Evolutionary conservation across 306 rosid genomes (phyloP), one percentile per base, ranked within the genome.

Genomic region (Gastrolobium villosum): DNA sequence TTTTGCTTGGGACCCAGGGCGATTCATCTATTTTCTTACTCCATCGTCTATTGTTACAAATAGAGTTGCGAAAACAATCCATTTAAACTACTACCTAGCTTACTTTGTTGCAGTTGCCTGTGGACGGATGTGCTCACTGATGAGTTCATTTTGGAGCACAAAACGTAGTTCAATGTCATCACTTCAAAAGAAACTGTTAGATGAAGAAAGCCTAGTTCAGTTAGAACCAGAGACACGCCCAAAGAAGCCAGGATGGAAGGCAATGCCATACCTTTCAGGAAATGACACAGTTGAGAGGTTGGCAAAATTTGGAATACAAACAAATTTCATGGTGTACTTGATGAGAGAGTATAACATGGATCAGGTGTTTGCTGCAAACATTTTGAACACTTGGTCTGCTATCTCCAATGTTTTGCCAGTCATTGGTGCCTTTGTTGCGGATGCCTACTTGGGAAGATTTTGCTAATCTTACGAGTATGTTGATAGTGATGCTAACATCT

Each of bases 381-480:
- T 86, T 65, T 10, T 86, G 0, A 67, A 52, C 76, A 43, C 81
- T 4, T 74, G 86, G 90, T 5, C 20, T 4, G 82, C 65, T 15
- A 6, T 57, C 8, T 54, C 57, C 68, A 68, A 77, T 46, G 0
- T 77, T 45, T 2, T 72, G 20, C 80, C 90, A 1, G 2, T 83
- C 10, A 8, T 81, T 49, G 87, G 87, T 56, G 80, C 84, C 45
- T 67, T 76, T 30, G 1, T 77, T 53, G 85, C 87, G 36, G 89
- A 86, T 53, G 45, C 63, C 50, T 86, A 50, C 40, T 41, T 83
- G 8, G 87, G 85, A 15, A 83, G 73, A 61, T 79, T 74, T 84
- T 37, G 82, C 84, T 11, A 62, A 83, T 45, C 76, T 82, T 37
- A 4, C 45, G 96, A 91, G 91, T 5, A 87, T 91, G 92, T 44